Percentiles rank a stretch among this genome's conserved stretches.
Evolutionary conservation across 1,284 basidiomycete species (phyloP).

Genomic region (Cryptococcus sp.): DNA sequence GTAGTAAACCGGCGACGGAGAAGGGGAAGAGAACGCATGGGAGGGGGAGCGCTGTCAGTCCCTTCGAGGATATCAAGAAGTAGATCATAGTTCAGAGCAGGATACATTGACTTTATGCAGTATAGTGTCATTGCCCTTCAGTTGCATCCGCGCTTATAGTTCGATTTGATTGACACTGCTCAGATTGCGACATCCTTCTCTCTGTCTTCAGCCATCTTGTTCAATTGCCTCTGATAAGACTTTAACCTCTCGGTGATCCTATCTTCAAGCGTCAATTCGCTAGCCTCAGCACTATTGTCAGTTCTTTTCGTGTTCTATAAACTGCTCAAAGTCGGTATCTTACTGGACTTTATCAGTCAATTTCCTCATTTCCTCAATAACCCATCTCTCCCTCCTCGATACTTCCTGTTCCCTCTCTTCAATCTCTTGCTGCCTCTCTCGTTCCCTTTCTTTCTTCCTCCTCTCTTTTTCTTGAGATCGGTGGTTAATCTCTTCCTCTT

Average conservation of each 20-base stretch:
- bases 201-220: background rate
- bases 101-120: background rate
- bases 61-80: conserved; percentile 16
- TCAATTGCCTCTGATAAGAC: conserved; percentile 33
- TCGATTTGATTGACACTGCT: background rate
- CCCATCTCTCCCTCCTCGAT: conserved; percentile 38
- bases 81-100: conserved; percentile 6
- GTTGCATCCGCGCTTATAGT: background rate
- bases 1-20: conserved; percentile 10
- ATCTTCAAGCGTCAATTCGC: conserved; percentile 43
- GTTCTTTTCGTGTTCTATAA: background rate
- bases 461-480: background rate
- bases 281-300: conserved; percentile 25
- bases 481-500: background rate
- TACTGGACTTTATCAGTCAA: conserved; percentile 39
- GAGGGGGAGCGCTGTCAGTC: conserved; percentile 6
- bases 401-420: conserved; percentile 41
- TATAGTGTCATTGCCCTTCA: background rate
- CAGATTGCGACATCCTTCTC: background rate
- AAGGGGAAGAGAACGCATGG: conserved; percentile 43
- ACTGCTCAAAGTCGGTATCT: background rate
- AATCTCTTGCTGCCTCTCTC: conserved; percentile 20
- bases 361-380: conserved; percentile 42
- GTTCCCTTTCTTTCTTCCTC: conserved; percentile 2
- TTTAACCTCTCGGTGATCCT: conserved; percentile 42